Evolutionary conservation across 2,329 filamentous ascomycete species (phyloP).

Genomic region (Pseudogymnoascus sp.): DNA sequence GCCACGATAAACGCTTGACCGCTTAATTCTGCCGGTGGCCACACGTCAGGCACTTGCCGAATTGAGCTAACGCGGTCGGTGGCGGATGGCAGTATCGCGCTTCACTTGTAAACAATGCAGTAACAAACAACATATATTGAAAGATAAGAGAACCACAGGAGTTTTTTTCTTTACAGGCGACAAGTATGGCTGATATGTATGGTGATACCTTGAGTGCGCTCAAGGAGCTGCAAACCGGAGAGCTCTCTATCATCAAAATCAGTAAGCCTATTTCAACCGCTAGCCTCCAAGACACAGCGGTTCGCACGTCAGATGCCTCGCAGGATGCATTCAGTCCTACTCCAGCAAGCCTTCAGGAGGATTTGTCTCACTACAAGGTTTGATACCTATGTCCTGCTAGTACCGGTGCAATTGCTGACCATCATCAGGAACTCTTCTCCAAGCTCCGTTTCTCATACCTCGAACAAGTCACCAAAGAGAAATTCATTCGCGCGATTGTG

Average conservation of each 20-base stretch:
- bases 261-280: slow-evolving; percentile 64
- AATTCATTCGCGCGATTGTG: slow-evolving; percentile 88
- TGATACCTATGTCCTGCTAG: neutral
- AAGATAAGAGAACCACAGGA: neutral
- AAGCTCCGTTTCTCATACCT: slow-evolving; percentile 97
- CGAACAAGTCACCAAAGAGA: slow-evolving; percentile 97
- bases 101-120: neutral
- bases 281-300: slow-evolving; percentile 34
- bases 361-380: slow-evolving; percentile 79
- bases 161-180: neutral
- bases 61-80: neutral
- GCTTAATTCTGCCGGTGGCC: neutral
- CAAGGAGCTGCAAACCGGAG: slow-evolving; percentile 44
- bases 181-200: neutral
- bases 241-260: slow-evolving; percentile 69
- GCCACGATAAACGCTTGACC: slow-evolving; percentile 1
- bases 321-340: slow-evolving; percentile 57
- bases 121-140: neutral
- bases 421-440: slow-evolving; percentile 69
- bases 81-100: slow-evolving; percentile 5
- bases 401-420: slow-evolving; percentile 9
- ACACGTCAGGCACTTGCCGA: neutral
- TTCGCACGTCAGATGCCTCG: slow-evolving; percentile 66
- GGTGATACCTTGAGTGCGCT: slow-evolving; percentile 25
- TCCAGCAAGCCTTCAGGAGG: slow-evolving; percentile 71